Percentiles rank a stretch among this genome's conserved stretches.
phyloP scores from a whole-genome alignment of 208 protist species.

The Crithidia bombi region DNA sequence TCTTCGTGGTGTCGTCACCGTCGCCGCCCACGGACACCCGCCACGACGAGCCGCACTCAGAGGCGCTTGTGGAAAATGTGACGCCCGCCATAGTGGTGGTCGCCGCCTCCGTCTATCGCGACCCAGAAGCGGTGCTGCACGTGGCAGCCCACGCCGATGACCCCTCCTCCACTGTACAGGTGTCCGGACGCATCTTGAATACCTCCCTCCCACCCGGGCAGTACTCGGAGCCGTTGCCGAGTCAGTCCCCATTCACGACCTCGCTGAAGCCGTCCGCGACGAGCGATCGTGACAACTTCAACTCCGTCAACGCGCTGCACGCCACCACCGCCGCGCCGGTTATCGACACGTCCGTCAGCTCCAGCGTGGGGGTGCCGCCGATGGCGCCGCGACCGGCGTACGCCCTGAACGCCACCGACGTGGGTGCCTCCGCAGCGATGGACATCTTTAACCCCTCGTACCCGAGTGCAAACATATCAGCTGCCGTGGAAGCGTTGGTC shows the following conservation, averaged over 20 bases:
- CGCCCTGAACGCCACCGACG: slow-evolving; percentile 21
- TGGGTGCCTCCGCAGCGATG: slow-evolving; percentile 26
- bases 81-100: background rate
- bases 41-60: background rate
- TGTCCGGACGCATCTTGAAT: background rate
- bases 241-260: slow-evolving; percentile 5
- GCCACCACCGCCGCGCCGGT: slow-evolving; percentile 3
- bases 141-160: background rate
- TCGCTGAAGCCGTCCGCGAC: slow-evolving; percentile 3
- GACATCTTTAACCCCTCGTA: slow-evolving; percentile 28
- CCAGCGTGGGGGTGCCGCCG: slow-evolving; percentile 29
- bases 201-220: background rate
- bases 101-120: background rate
- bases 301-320: slow-evolving; percentile 4
- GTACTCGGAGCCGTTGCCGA: slow-evolving; percentile 14
- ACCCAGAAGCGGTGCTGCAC: background rate
- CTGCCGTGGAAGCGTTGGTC: background rate
- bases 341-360: slow-evolving; percentile 15
- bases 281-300: background rate
- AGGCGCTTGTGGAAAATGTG: background rate
- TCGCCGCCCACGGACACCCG: background rate
- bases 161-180: background rate
- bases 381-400: slow-evolving; percentile 27
- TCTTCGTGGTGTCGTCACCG: background rate
- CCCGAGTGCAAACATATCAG: background rate